phyloP scores from a whole-genome alignment of 2,329 filamentous ascomycete species.

The Sphaerulina populicola region DNA sequence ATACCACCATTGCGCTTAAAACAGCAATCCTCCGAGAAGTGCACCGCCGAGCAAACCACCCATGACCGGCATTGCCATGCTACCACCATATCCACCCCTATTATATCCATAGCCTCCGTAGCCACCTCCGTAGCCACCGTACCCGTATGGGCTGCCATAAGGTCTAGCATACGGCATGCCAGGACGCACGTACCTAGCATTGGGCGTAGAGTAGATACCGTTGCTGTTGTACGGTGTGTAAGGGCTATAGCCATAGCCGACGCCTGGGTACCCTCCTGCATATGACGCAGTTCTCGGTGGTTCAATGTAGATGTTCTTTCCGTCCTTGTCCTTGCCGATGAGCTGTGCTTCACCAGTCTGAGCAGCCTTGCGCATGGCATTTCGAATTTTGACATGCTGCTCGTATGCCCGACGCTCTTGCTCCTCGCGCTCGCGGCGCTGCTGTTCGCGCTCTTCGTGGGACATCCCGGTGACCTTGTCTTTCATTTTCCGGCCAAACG shows the following conservation, averaged over 20 bases:
- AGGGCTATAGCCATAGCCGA: conserved; percentile 19
- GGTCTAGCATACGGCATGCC: conserved; percentile 36
- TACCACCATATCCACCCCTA: conserved; percentile 31
- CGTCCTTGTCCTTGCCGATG: conserved; percentile 47
- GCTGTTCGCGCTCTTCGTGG: conserved; percentile 46
- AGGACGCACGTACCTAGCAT: conserved; percentile 45
- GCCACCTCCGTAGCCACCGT: background rate
- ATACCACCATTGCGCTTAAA: background rate
- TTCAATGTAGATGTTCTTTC: conserved; percentile 52
- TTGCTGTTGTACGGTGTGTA: conserved; percentile 31
- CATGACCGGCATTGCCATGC: conserved; percentile 30
- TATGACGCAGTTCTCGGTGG: conserved; percentile 38
- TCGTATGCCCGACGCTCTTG: conserved; percentile 47
- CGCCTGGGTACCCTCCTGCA: conserved; percentile 24
- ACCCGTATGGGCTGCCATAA: conserved; percentile 21
- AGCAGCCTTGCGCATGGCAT: conserved; percentile 45
- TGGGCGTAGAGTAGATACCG: conserved; percentile 40
- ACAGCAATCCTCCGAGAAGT: conserved; percentile 24
- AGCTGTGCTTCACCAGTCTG: conserved; percentile 50
- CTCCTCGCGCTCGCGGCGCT: conserved; percentile 41
- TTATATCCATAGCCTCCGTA: conserved; percentile 29
- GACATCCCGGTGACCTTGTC: conserved; percentile 52
- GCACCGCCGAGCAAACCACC: conserved; percentile 43
- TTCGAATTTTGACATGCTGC: conserved; percentile 44
- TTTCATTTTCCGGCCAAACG: conserved; percentile 50